Evolutionary conservation across 495 filamentous ascomycete species (phyloP).

Genomic region (Cairneyella variabilis): DNA sequence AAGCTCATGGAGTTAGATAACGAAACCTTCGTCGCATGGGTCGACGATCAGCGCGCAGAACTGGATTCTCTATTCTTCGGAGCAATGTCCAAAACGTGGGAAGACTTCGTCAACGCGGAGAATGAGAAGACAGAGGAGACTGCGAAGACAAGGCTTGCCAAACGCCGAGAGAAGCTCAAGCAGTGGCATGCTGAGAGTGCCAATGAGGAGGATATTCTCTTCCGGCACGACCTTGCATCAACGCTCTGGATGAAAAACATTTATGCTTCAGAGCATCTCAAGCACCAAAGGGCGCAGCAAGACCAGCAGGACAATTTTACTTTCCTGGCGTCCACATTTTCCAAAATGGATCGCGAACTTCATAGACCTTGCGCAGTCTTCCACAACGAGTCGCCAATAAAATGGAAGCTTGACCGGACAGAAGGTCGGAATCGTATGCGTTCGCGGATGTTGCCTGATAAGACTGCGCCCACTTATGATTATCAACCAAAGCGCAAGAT

Average conservation of each 20-base stretch:
- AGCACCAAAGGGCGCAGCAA: constrained; percentile 80
- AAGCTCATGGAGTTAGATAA: constrained; percentile 85
- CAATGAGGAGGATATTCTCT: constrained; percentile 63
- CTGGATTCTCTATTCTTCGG: constrained; percentile 78
- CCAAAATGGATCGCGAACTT: constrained; percentile 68
- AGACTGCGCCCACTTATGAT: constrained; percentile 50
- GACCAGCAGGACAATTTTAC: constrained; percentile 84
- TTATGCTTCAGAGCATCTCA: constrained; percentile 84
- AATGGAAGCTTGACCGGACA: constrained; percentile 91
- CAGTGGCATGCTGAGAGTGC: constrained; percentile 69
- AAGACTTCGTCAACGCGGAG: constrained; percentile 73
- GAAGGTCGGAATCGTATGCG: constrained; percentile 96
- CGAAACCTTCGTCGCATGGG: constrained; percentile 79
- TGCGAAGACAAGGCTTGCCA: constrained; percentile 60
- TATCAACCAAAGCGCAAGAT: constrained; percentile 81
- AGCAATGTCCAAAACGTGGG: constrained; percentile 75
- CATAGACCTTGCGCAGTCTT: constrained; percentile 75
- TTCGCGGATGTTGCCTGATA: constrained; percentile 75
- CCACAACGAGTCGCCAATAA: constrained; percentile 56
- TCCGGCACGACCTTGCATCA: constrained; percentile 77
- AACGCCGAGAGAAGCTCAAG: constrained; percentile 76
- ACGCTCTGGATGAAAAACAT: constrained; percentile 93
- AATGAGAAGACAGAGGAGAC: constrained; percentile 73
- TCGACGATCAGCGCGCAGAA: constrained; percentile 77
- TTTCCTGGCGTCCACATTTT: constrained; percentile 70